phyloP scores from a whole-genome alignment of 768 basidiomycete genomes.

The Lentinula aciculospora region DNA sequence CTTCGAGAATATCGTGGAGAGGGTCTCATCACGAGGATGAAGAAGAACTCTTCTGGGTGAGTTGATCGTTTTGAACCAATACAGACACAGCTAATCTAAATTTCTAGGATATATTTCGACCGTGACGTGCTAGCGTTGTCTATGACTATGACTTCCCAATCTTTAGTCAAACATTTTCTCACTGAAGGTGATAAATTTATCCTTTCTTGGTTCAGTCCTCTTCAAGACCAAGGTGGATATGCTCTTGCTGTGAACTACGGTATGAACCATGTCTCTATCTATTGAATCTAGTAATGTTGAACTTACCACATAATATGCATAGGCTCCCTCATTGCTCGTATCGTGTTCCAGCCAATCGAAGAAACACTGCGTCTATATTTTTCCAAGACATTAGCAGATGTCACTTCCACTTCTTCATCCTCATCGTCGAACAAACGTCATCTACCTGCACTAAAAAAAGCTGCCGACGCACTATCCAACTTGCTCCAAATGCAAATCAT shows the following conservation, averaged over 20 bases:
- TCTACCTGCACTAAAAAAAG: slow-evolving; percentile 24
- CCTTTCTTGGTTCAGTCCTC: slow-evolving; percentile 75
- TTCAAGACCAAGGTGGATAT: slow-evolving; percentile 90
- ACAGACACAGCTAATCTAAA: not conserved
- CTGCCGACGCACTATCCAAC: slow-evolving; percentile 47
- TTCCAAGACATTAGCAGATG: slow-evolving; percentile 47
- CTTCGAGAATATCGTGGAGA: slow-evolving; percentile 30
- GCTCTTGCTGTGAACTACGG: slow-evolving; percentile 96
- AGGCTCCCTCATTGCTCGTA: slow-evolving; percentile 91
- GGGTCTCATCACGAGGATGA: slow-evolving; percentile 21
- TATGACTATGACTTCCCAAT: slow-evolving; percentile 82
- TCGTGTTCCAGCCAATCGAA: slow-evolving; percentile 93
- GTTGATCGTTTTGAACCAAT: not conserved
- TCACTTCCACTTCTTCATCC: not conserved
- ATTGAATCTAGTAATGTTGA: not conserved
- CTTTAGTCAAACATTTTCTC: slow-evolving; percentile 87
- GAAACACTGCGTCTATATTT: slow-evolving; percentile 89
- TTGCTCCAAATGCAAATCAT: slow-evolving; percentile 63
- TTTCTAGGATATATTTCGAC: slow-evolving; percentile 34
- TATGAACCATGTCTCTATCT: slow-evolving; percentile 21
- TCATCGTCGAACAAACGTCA: not conserved
- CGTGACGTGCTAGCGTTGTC: slow-evolving; percentile 54
- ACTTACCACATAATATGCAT: not conserved
- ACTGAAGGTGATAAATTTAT: slow-evolving; percentile 95
- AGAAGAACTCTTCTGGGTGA: slow-evolving; percentile 19